Evolutionary conservation across 768 basidiomycete genomes (phyloP), one percentile per base, ranked within the genome.

Genomic region (Terana coerulea): DNA sequence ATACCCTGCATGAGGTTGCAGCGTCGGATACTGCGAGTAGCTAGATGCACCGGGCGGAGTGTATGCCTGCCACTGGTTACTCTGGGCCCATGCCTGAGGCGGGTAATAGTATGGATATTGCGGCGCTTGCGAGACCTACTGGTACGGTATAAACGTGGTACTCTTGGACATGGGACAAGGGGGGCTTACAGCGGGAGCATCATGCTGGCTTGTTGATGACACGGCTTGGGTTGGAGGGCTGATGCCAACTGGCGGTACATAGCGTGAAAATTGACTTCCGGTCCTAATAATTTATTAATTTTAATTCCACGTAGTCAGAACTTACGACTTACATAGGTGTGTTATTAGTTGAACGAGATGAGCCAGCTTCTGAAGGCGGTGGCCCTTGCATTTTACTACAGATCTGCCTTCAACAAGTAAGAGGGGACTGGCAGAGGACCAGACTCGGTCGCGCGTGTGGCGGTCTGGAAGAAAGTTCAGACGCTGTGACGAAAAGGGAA

Each of bases 281-380:
- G n/a, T n/a, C n/a, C n/a, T n/a, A n/a, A n/a, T n/a, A n/a, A n/a
- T n/a, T n/a, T n/a, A n/a, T n/a, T n/a, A n/a, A n/a, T n/a, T n/a
- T n/a, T n/a, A n/a, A n/a, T n/a, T n/a, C n/a, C n/a, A n/a, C n/a
- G n/a, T n/a, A n/a, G n/a, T n/a, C n/a, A n/a, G n/a, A n/a, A 47
- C 7, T 21, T 55, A 44, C n/a, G 55, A 11, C 7, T 8, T 14
- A 40, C 39, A 5, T 22, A 7, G 5, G 39, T 19, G 21, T 40
- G 21, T 40, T 22, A 40, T 40, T 40, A 17, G 59, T 17, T 25
- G 34, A 33, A 21, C 63, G 61, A 15, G 74, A 71, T 17, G 73
- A 67, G 7, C 70, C 72, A 19, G 78, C 71, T 45, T 70, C 72
- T 10, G 69, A 66, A 3, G 75, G 58, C 31, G 72, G 71, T 25